Evolutionary conservation across 2,329 filamentous ascomycete genomes (phyloP), one percentile per base, ranked within the genome.

Genomic region (Rutstroemia sp.): DNA sequence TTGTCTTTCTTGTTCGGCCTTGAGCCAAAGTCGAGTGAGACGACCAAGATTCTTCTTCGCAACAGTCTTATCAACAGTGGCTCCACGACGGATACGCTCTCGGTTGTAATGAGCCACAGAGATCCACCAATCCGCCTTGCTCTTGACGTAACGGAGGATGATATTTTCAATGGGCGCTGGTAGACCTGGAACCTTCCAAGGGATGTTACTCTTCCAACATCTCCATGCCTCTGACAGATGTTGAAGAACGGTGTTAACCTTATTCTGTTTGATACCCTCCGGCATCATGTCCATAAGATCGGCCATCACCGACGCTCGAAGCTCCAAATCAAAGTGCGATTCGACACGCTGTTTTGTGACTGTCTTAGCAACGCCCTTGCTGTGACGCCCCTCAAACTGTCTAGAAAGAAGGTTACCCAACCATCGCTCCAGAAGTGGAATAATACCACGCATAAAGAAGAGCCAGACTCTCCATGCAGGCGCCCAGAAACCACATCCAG

Each of bases 271-370:
- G 76, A 99, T 97, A 63, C 94, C 94, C 71, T 99, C 95, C 0
- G 94, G 94, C 94, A 99, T 99, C 95, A 99, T 99, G 68, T 99
- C 94, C 88, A 96, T 96, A 51, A 99, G 78, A 73, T 99, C 94
- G 46, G 92, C 91, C 92, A 99, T 99, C 63, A 99, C 94, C 0
- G 94, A 96, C 16, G 95, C 95, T 67, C 94, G 89, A 51, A 99
- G 84, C 73, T 99, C 94, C 56, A 99, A 79, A 73, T 99, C 94
- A 68, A 96, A 99, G 70, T 99, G 95, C 23, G 94, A 97, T 70
- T 99, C 94, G 5, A 99, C 94, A 75, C 94, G 89, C 74, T 99
- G 94, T 75, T 99, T 99, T 4, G 94, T 99, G 38, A 99, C 94
- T 0, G 94, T 99, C 79, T 99, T 99, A 36, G 94, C 94, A 45